Percentiles rank a stretch among this genome's conserved stretches.
Evolutionary conservation across 805 yeast genomes (phyloP).

Genomic region (Yamadazyma tumulicola): DNA sequence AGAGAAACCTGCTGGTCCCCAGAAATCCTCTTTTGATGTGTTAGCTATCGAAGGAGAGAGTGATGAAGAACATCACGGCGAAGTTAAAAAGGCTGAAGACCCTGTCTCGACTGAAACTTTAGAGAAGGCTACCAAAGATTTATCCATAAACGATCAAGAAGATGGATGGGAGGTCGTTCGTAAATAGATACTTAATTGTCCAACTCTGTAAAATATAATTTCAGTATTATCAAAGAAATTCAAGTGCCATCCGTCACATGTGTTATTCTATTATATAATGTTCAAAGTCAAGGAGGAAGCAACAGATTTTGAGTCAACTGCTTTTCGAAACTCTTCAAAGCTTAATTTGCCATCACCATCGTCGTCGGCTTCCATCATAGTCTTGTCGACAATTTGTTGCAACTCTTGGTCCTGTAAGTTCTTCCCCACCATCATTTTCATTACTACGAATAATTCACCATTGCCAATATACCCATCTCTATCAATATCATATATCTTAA

Average conservation of each 20-base stretch:
- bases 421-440: slow-evolving; percentile 96
- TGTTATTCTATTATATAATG: slow-evolving; percentile 27
- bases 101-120: slow-evolving; percentile 14
- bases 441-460: slow-evolving; percentile 88
- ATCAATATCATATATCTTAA: slow-evolving; percentile 92
- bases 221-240: background rate
- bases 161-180: slow-evolving; percentile 38
- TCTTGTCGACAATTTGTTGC: slow-evolving; percentile 95
- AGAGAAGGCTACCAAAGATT: slow-evolving; percentile 23
- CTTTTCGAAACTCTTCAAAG: slow-evolving; percentile 80
- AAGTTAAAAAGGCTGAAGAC: slow-evolving; percentile 5
- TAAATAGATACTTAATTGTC: slow-evolving; percentile 15
- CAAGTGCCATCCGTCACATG: too few relatives aligned
- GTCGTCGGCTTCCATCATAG: slow-evolving; percentile 86
- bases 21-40: slow-evolving; percentile 32
- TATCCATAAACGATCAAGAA: slow-evolving; percentile 22
- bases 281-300: slow-evolving; percentile 59
- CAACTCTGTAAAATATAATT: slow-evolving; percentile 8
- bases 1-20: slow-evolving; percentile 25
- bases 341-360: slow-evolving; percentile 86
- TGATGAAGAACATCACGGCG: slow-evolving; percentile 11
- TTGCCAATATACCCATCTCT: slow-evolving; percentile 92
- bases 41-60: slow-evolving; percentile 33
- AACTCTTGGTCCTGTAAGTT: slow-evolving; percentile 81
- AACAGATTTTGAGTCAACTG: slow-evolving; percentile 55